Evolutionary conservation across 352 stramenopile species (phyloP), one percentile per base, ranked within the genome.

Genomic region (Phytophthora syringae): DNA sequence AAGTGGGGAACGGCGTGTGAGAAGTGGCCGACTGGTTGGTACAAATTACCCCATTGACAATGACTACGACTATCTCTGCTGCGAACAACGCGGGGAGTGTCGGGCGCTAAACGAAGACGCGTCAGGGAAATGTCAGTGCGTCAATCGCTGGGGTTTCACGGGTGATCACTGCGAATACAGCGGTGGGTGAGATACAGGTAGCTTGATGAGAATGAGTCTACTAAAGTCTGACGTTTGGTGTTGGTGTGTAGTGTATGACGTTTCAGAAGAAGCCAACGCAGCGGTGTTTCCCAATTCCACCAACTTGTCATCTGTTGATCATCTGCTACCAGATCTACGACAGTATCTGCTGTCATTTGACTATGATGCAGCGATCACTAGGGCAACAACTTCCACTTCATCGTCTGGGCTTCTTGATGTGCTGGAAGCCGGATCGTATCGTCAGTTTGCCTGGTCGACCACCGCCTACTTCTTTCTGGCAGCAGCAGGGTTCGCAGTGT

Each of bases 41-140:
- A 79, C 82, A 4, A 88, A 44, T 21, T 93, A 91, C 32, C 82
- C 84, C 15, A 86, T 89, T 52, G 82, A 91, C 65, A 84, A 93
- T 50, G 84, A 91, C 60, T 86, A 79, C 45, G 84, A 91, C 58
- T 68, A 62, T 47, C 58, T 85, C 24, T 93, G 84, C 64, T 93
- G 84, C 49, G 76, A 91, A 36, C 83, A 93, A 43, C 68, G 80
- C 2, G 84, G 84, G 0, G 48, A 60, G 9, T 93, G 84, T 24
- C 66, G 62, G 2, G 48, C 71, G 5, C 55, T 72, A 0, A 78
- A 86, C 22, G 82, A 91, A 73, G 80, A 93, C 53, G 84, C 81
- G 1, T 80, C 74, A 0, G 82, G 84, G 10, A 80, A 76, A 24
- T 93, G 82, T 44, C 77, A 75, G 6, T 93, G 84, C 45, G 79